Evolutionary conservation across 2,329 filamentous ascomycete species (phyloP), one percentile per base, ranked within the genome.

Genomic region (Clonostachys solani): DNA sequence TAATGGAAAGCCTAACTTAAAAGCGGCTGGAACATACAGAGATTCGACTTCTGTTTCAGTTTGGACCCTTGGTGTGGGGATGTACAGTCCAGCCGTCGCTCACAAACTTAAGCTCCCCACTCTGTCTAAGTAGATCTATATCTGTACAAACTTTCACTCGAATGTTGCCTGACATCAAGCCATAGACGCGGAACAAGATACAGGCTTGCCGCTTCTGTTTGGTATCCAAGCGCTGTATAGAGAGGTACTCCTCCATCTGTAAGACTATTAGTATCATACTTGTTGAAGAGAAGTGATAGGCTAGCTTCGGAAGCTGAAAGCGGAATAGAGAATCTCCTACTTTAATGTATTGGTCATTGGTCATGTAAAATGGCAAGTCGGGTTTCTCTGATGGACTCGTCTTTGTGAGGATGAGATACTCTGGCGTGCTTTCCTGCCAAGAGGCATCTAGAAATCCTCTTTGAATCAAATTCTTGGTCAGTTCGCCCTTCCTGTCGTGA

Each of bases 371-470:
- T 0, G 68, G 63, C 6, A 63, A 68, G 2, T 62, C 56, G 40
- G 59, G 66, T 2, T 52, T 42, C 2, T 56, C 56, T 0, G 65
- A 23, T 23, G 23, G 69, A 0, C 75, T 78, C 2, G 72, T 65
- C 53, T 80, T 80, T 33, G 80, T 75, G 47, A 80, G 76, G 4
- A 80, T 68, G 23, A 66, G 70, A 51, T 75, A 80, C 33, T 61
- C 51, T 1, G 66, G 72, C 6, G 43, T 53, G 44, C 48, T 50
- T 12, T 41, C 54, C 12, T 36, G 29, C 62, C 65, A 72, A 9
- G 36, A 15, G 16, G 34, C 23, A 7, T 52, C 48, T 0, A 69
- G 54, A 45, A 71, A 63, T 3, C 64, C 61, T 16, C 56, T 56
- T 6, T 59, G 51, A 3, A 68, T 55, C 4, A 75, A 48, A 6